Percentiles rank a stretch among this genome's conserved stretches.
These are phyloP conservation scores for Pythium dissotocum DNA, from an alignment of 352 stramenopile species.

Conservation along the genomic window DNA sequence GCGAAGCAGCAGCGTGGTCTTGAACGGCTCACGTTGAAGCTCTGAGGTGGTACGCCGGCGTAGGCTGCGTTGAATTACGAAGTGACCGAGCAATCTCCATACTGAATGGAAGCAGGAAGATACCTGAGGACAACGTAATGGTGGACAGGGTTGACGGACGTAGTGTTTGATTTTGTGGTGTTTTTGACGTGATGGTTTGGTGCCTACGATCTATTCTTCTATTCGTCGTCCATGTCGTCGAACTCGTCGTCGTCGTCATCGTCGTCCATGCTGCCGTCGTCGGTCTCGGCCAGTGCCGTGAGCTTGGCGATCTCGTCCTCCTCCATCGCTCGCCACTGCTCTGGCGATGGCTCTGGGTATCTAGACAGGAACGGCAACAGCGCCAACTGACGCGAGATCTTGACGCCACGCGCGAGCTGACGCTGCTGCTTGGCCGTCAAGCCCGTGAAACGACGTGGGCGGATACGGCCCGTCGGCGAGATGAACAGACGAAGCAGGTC, in stretches of 20 bases:
- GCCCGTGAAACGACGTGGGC: conserved; percentile 77
- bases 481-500: conserved; percentile 83
- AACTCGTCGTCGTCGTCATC: conserved; percentile 69
- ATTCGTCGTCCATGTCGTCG: conserved; percentile 53
- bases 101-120: background rate
- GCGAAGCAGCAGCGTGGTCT: too few species aligned
- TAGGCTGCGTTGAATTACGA: too few species aligned
- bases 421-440: conserved; percentile 85
- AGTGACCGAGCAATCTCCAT: background rate
- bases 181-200: conserved; percentile 10
- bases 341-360: conserved; percentile 78
- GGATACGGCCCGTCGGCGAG: conserved; percentile 79
- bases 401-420: conserved; percentile 72
- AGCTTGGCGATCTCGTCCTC: conserved; percentile 72
- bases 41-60: background rate
- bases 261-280: conserved; percentile 52
- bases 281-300: conserved; percentile 52
- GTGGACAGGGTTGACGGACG: conserved; percentile 20
- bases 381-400: conserved; percentile 75
- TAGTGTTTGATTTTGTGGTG: conserved; percentile 22
- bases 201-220: conserved; percentile 38
- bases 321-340: conserved; percentile 82
- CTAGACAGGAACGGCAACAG: conserved; percentile 77
- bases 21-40: background rate
- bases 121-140: background rate